Base-by-base conservation (phyloP, 768 basidiomycete genomes). In the Lentinus brumalis region DNA sequence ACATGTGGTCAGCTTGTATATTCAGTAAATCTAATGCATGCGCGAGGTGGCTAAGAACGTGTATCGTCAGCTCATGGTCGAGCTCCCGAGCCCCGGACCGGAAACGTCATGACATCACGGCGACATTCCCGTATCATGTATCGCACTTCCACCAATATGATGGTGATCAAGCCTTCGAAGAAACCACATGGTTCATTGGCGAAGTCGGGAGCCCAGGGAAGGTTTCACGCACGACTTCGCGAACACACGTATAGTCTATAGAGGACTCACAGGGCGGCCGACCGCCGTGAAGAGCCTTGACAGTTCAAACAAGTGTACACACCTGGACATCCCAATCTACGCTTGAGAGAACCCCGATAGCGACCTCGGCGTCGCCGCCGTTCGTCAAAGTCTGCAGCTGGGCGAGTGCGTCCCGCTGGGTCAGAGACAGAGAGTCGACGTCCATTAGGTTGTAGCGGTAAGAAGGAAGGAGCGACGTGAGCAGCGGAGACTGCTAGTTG, bases 271-370 rank as follows among this genome's bases (percentile, higher is more conserved):
- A 26, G 21, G 21, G 21, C 21, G 21, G 21, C 21, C 21, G 21
- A 26, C 21, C 21, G 21, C 21, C 21, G 21, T 26, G 21, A 26
- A 26, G 35, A 35, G 11, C 14, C 44, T 8, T n/a, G 14, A 18
- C 7, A 21, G 16, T 16, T 16, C 44, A 45, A 16, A n/a, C 15
- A 45, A 29, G 6, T 11, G 21, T 4, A 30, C 46, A 30, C 56
- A 87, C 88, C 79, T 87, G 79, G 35, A 92, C 82, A 75, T 90
- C 84, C 88, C 88, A 92, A 51, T 80, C 81, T 9, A 88, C 86
- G 58, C 81, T 85, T 41, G 79, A 73, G 15, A 92, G 76, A 1
- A 92, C 80, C 38, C 75, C 73, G n/a, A 85, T 76, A 5, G 88
- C 82, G 1, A 84, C 82, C 1, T 87, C 86, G 32, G 81, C 79